Evolutionary conservation across 768 basidiomycete genomes (phyloP).

Genomic region (Gymnopilus dilepis): DNA sequence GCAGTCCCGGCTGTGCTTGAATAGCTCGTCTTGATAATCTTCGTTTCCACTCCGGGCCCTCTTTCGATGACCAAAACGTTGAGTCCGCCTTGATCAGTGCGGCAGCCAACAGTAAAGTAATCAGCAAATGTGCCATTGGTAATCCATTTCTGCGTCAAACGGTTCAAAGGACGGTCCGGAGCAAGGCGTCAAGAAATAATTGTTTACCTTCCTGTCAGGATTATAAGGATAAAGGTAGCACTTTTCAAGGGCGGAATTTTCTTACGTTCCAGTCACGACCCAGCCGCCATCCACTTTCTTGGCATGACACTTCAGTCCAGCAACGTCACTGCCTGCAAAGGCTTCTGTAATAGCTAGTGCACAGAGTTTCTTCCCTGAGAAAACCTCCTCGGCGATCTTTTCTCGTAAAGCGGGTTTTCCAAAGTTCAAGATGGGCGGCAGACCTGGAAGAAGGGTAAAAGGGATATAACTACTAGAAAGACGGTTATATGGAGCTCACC

Average conservation of each 20-base stretch:
- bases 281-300: constrained; percentile 73
- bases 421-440: constrained; percentile 83
- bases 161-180: too few species aligned
- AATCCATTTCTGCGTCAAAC: constrained; percentile 68
- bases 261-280: constrained; percentile 83
- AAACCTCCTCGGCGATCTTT: constrained; percentile 60
- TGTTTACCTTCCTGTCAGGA: constrained; percentile 54
- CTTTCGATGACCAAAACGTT: constrained; percentile 37
- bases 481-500: constrained; percentile 8
- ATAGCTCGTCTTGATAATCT: constrained; percentile 76
- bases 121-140: constrained; percentile 78
- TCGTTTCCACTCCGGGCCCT: constrained; percentile 69
- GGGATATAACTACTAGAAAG: background rate
- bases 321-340: constrained; percentile 79
- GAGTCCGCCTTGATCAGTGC: constrained; percentile 49
- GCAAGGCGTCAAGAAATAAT: constrained; percentile 8
- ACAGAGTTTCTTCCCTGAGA: constrained; percentile 71
- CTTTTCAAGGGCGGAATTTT: background rate
- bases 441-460: constrained; percentile 37
- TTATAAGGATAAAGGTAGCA: background rate
- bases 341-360: constrained; percentile 86
- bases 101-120: constrained; percentile 69
- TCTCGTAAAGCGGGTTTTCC: constrained; percentile 68
- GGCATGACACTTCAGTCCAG: constrained; percentile 74
- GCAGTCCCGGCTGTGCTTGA: constrained; percentile 87